Conservation (phyloP, 257 asterid genomes). For the Buddleja alternifolia region DNA sequence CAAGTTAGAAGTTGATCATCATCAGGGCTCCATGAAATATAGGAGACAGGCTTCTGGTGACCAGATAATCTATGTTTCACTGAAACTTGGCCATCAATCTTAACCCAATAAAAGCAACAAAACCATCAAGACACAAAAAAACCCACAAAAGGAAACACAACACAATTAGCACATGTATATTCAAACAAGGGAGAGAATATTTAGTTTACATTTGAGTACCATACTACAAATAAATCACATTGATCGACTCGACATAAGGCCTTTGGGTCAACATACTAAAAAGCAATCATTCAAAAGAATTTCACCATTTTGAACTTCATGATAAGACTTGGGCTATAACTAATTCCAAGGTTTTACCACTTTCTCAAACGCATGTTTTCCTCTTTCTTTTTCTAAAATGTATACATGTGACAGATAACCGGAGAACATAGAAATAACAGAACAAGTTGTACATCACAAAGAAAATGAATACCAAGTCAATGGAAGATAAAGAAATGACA, state of each 20-base stretch:
- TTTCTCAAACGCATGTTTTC: not conserved
- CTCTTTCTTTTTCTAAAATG: not conserved
- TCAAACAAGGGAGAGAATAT: not conserved
- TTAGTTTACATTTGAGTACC: not conserved
- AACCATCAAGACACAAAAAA: conserved; percentile 6
- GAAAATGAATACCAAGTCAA: not conserved
- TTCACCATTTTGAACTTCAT: not conserved
- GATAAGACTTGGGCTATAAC: not conserved
- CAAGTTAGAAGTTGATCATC: conserved; percentile 80
- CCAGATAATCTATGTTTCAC: conserved; percentile 59
- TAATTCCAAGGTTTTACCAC: not conserved
- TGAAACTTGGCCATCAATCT: conserved; percentile 49
- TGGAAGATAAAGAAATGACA: not conserved
- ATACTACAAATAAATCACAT: not conserved
- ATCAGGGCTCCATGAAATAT: conserved; percentile 85
- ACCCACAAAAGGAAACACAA: not conserved
- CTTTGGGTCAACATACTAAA: conserved; percentile 12
- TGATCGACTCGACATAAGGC: conserved; percentile 1
- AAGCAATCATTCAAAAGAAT: not conserved
- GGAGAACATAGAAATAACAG: not conserved
- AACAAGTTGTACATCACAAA: not conserved
- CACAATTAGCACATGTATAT: not conserved
- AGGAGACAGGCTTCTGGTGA: conserved; percentile 78
- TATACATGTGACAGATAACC: not conserved
- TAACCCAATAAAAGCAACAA: conserved; percentile 49